Evolutionary conservation across 139 green algal genomes (phyloP), one percentile per base, ranked within the genome.

Genomic region (Picochlorum sp.): DNA sequence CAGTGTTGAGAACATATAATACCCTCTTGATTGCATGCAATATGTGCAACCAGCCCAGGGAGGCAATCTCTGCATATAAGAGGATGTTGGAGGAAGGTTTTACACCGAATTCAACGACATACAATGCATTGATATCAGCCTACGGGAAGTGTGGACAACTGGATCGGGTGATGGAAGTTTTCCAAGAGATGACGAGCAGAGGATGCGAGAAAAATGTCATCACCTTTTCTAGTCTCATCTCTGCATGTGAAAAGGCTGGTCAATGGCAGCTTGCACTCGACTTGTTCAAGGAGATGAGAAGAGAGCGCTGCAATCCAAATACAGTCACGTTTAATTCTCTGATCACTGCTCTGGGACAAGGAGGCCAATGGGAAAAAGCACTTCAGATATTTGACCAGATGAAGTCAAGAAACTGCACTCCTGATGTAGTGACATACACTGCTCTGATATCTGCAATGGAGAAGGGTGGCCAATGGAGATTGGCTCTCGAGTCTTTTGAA

Each of bases 1-100:
- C 87, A 18, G 87, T 90, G 23, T 71, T 93, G 60, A 77, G 85
- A 60, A 92, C 87, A 1, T 93, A 86, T 74, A 93, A 93, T 74
- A 92, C 86, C 6, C 74, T 92, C 26, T 88, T 95, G 52, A 92
- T 93, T 23, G 83, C 86, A 4, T 92, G 83, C 83, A 95, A 94
- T 77, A 91, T 90, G 85, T 92, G 86, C 76, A 85, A 83, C 57
- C 83, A 89, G 80, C 85, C 82, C 21, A 78, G 84, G 14, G 86
- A 92, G 76, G 83, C 81, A 30, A 69, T 90, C 38, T 59, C 65
- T 0, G 65, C 69, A 30, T 77, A 88, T 55, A 56, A 50, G 16
- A 59, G 77, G 31, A 82, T 91, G 78, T 34, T 84, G 62, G 69
- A 78, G 14, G 72, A 77, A 54, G 86, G 86, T 30, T 76, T 80